phyloP scores from a whole-genome alignment of 331 rosid genomes.

The Stylosanthes scabra region DNA sequence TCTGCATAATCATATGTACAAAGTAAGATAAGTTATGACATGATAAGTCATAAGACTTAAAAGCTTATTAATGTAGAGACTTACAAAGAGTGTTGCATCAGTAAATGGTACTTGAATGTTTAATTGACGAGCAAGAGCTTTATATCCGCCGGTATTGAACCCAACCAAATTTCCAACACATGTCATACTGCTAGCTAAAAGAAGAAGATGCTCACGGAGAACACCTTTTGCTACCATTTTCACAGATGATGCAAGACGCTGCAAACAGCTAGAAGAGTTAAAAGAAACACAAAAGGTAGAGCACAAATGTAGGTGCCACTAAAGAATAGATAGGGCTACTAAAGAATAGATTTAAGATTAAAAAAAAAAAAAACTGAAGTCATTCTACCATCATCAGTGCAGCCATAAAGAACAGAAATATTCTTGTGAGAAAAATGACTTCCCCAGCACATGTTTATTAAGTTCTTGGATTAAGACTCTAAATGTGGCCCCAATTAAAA shows the following conservation, averaged over 20 bases:
- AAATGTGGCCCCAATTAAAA: background rate
- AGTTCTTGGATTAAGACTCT: conserved; percentile 1
- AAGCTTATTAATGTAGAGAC: conserved; percentile 37
- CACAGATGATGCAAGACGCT: conserved; percentile 91
- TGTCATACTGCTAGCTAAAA: conserved; percentile 89
- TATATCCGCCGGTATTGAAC: conserved; percentile 84
- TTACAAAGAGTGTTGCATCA: conserved; percentile 89
- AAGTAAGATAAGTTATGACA: conserved; percentile 30
- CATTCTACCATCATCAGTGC: background rate
- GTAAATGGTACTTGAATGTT: conserved; percentile 92
- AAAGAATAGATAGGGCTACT: background rate
- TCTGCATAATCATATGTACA: conserved; percentile 53
- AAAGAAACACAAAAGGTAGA: background rate
- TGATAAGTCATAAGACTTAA: conserved; percentile 11
- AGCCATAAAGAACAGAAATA: background rate
- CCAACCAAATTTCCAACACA: conserved; percentile 89
- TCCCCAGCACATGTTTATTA: background rate
- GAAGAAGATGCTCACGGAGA: conserved; percentile 90
- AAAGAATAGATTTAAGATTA: conserved; percentile 28
- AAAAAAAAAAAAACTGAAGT: conserved; percentile 15
- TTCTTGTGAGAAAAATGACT: background rate
- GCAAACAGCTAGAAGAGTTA: conserved; percentile 39
- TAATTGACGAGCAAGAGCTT: conserved; percentile 71
- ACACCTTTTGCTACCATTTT: conserved; percentile 96
- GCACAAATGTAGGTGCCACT: background rate